Conservation (phyloP, 2,329 filamentous ascomycete species). For the Fusarium camptoceras region DNA sequence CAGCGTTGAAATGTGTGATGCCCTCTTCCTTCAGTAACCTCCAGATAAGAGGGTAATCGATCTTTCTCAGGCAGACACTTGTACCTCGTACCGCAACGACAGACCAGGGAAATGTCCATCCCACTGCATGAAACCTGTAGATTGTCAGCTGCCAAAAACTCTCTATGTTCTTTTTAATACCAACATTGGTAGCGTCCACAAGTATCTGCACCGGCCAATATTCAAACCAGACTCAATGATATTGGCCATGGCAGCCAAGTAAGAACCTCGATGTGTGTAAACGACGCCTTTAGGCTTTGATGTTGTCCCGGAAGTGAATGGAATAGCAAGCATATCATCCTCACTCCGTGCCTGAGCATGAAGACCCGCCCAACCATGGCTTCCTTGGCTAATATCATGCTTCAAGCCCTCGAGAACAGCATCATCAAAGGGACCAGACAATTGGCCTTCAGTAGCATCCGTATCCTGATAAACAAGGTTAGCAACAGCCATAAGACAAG, state of each 20-base stretch:
- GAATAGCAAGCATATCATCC: conserved; percentile 84
- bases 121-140: conserved; percentile 71
- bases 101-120: conserved; percentile 94
- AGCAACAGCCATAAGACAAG: conserved; percentile 7
- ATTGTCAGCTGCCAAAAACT: neutral
- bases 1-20: conserved; percentile 95
- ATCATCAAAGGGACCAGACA: conserved; percentile 84
- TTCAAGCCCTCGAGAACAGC: conserved; percentile 83
- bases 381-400: conserved; percentile 74
- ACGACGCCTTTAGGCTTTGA: conserved; percentile 92
- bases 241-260: conserved; percentile 86
- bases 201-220: conserved; percentile 78
- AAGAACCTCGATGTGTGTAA: conserved; percentile 88
- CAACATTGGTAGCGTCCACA: conserved; percentile 94
- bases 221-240: conserved; percentile 91
- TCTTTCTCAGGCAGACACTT: conserved; percentile 92
- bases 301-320: conserved; percentile 95
- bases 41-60: conserved; percentile 96
- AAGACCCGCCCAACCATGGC: conserved; percentile 81
- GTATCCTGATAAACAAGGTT: conserved; percentile 70
- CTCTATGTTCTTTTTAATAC: conserved; percentile 53
- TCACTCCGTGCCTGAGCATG: conserved; percentile 78
- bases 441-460: conserved; percentile 77
- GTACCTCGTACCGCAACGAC: conserved; percentile 95
- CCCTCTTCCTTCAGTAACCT: conserved; percentile 83